A percentile compares a stretch with the other conserved stretches of the same genome.
Evolutionary conservation across 202 grass and related monocot species (phyloP).

Genomic region (Bolboschoenoplectus hybrid): DNA sequence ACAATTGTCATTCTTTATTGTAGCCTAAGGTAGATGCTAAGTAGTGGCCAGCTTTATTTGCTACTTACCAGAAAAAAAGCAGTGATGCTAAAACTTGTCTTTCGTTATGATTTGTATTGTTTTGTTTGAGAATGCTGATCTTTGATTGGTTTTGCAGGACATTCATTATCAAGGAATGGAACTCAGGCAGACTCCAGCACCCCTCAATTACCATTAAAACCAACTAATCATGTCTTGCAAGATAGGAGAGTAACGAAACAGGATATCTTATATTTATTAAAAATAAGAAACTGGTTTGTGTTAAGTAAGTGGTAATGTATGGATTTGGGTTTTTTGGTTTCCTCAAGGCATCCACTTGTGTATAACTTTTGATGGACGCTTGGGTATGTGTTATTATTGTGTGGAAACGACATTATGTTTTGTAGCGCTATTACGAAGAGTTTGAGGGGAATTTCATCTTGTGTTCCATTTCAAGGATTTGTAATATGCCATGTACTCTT

Average conservation of each 20-base stretch:
- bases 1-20: background rate
- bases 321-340: constrained; percentile 12
- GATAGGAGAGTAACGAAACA: constrained; percentile 19
- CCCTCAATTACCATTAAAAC: constrained; percentile 77
- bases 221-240: background rate
- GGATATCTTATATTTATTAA: constrained; percentile 16
- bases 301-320: constrained; percentile 29
- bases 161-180: constrained; percentile 88
- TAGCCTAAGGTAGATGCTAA: background rate
- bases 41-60: background rate
- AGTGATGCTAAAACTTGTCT: background rate
- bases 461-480: background rate
- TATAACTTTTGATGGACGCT: constrained; percentile 26
- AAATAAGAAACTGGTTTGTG: constrained; percentile 31
- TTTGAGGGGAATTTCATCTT: background rate
- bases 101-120: background rate
- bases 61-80: background rate
- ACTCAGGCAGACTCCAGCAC: constrained; percentile 71
- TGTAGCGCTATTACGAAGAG: constrained; percentile 10
- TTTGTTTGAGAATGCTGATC: background rate
- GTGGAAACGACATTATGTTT: background rate
- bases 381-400: background rate
- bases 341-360: constrained; percentile 14
- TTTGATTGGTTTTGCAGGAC: constrained; percentile 48
- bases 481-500: background rate